Evolutionary conservation across 306 rosid species (phyloP).

Genomic region (Acacia melanoxylon): DNA sequence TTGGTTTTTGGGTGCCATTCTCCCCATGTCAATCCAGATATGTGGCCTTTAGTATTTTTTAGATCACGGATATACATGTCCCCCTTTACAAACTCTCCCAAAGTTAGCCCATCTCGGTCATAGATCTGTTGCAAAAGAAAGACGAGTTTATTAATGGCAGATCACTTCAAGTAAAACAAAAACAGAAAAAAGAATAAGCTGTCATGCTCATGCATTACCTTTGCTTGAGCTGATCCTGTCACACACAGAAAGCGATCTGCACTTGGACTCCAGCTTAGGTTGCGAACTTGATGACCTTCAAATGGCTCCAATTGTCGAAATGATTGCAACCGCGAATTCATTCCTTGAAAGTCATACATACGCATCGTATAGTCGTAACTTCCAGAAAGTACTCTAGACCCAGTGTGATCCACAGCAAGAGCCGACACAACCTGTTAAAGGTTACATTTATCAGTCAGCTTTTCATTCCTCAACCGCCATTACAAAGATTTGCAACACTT

Average conservation of each 20-base stretch:
- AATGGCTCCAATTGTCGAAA: slow-evolving; percentile 91
- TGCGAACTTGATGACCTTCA: slow-evolving; percentile 97
- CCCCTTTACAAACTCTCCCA: slow-evolving; percentile 91
- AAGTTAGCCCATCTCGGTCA: slow-evolving; percentile 95
- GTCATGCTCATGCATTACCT: slow-evolving; percentile 40
- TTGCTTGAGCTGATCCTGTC: slow-evolving; percentile 95
- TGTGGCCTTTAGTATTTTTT: slow-evolving; percentile 96
- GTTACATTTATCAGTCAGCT: slow-evolving; percentile 1
- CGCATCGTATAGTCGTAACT: slow-evolving; percentile 86
- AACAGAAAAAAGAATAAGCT: background rate
- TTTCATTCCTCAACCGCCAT: background rate
- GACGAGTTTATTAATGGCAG: background rate
- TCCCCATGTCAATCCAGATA: slow-evolving; percentile 92
- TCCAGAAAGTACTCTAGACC: slow-evolving; percentile 90
- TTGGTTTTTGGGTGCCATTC: slow-evolving; percentile 89
- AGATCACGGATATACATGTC: slow-evolving; percentile 98
- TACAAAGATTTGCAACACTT: background rate
- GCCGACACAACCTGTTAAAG: slow-evolving; percentile 81
- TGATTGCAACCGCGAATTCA: slow-evolving; percentile 83
- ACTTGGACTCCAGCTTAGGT: slow-evolving; percentile 91
- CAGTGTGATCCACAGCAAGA: slow-evolving; percentile 91
- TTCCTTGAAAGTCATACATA: slow-evolving; percentile 97
- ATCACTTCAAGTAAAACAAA: background rate
- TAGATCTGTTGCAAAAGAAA: slow-evolving; percentile 63
- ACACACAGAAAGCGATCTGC: slow-evolving; percentile 89